Conservation (phyloP, 495 filamentous ascomycete genomes). For the Penicillium maclennaniae region DNA sequence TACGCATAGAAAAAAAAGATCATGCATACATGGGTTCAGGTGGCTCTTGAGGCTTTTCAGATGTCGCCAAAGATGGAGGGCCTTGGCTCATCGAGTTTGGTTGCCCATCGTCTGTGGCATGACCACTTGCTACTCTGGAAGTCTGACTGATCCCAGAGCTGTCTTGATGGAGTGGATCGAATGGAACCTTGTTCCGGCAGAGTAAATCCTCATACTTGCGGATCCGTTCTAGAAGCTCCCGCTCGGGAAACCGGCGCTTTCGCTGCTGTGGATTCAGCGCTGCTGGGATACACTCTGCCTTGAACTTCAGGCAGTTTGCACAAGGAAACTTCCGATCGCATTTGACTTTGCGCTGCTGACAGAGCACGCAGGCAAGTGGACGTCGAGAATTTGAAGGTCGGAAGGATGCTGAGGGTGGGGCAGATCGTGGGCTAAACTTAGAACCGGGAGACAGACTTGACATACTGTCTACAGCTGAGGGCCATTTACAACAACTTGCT, state of each 20-base stretch:
- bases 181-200: conserved; percentile 46
- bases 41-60: conserved; percentile 25
- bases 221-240: conserved; percentile 51
- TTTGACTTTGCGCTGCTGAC: conserved; percentile 57
- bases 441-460: neutral
- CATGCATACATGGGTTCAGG: conserved; percentile 40
- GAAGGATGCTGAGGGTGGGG: neutral
- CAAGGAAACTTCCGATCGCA: conserved; percentile 57
- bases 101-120: conserved; percentile 20
- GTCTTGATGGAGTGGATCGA: conserved; percentile 47
- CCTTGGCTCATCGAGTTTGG: conserved; percentile 9
- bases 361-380: conserved; percentile 53
- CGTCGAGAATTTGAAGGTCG: conserved; percentile 28
- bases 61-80: conserved; percentile 17
- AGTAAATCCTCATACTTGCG: conserved; percentile 51
- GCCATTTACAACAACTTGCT: neutral
- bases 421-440: neutral
- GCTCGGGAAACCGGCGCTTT: conserved; percentile 50
- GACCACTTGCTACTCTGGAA: conserved; percentile 7
- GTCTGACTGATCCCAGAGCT: too few relatives aligned
- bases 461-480: neutral
- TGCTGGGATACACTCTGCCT: conserved; percentile 47
- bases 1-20: neutral
- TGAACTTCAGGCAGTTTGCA: conserved; percentile 41
- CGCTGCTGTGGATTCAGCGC: conserved; percentile 38